Conservation (phyloP, 1,284 basidiomycete genomes). For the Ustilago esculenta region DNA sequence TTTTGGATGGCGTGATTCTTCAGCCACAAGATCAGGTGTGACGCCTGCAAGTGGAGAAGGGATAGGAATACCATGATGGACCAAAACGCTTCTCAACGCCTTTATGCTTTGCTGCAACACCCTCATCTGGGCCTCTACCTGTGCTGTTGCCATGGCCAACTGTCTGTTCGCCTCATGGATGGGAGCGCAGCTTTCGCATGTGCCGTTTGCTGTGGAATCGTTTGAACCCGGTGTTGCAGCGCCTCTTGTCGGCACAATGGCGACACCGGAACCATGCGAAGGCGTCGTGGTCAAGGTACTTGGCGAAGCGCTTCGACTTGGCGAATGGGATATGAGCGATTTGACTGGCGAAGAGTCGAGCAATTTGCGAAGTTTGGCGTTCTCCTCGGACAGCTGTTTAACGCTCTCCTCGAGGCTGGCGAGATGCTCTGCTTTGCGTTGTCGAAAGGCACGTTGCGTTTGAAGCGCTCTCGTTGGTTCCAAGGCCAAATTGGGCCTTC, state of each 20-base stretch:
- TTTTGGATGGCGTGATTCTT: neutral
- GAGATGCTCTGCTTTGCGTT: constrained; percentile 51
- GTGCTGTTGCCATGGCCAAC: constrained; percentile 16
- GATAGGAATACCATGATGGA: constrained; percentile 17
- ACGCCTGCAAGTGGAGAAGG: neutral
- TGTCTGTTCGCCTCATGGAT: constrained; percentile 22
- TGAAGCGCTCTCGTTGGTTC: constrained; percentile 52
- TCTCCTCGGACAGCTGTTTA: constrained; percentile 27
- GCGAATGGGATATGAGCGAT: too few species aligned
- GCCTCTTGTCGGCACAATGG: neutral
- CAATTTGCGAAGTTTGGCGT: constrained; percentile 20
- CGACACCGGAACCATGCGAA: neutral
- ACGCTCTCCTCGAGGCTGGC: constrained; percentile 33
- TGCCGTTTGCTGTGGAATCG: neutral
- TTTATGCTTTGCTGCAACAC: constrained; percentile 18
- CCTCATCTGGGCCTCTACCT: constrained; percentile 17
- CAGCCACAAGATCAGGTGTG: neutral
- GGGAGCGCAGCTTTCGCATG: constrained; percentile 15
- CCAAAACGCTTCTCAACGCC: constrained; percentile 19
- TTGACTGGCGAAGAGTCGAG: neutral
- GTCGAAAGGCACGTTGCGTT: constrained; percentile 51
- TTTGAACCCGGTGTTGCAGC: constrained; percentile 1
- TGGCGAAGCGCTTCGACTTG: neutral
- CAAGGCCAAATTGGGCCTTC: constrained; percentile 44
- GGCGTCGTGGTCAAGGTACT: neutral